These are phyloP conservation scores for Phytophthora pistaciae DNA, from an alignment of 352 stramenopile genomes.

Conservation along the genomic window DNA sequence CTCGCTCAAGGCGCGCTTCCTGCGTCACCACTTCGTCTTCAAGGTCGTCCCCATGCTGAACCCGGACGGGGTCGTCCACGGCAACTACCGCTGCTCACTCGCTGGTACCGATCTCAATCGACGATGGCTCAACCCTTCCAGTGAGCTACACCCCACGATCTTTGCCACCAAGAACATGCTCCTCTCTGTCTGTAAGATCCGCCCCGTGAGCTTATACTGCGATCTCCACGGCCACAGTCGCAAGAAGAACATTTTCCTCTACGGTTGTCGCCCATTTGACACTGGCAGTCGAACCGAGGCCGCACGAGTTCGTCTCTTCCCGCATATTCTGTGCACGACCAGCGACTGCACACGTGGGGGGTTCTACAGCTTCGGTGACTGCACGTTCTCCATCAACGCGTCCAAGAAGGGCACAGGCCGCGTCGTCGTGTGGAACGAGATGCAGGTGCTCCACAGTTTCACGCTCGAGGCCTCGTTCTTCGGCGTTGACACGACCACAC, in stretches of 20 bases:
- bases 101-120: slow-evolving; percentile 91
- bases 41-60: slow-evolving; percentile 96
- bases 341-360: slow-evolving; percentile 48
- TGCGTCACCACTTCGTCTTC: slow-evolving; percentile 90
- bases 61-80: slow-evolving; percentile 92
- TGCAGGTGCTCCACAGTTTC: slow-evolving; percentile 78
- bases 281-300: slow-evolving; percentile 49
- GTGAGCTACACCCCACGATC: slow-evolving; percentile 80
- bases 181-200: slow-evolving; percentile 47
- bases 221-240: slow-evolving; percentile 92
- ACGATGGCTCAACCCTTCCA: slow-evolving; percentile 64
- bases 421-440: slow-evolving; percentile 73
- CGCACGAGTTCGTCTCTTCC: slow-evolving; percentile 69
- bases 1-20: slow-evolving; percentile 69
- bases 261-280: slow-evolving; percentile 72
- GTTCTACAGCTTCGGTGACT: slow-evolving; percentile 76
- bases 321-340: slow-evolving; percentile 73
- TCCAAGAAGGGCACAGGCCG: slow-evolving; percentile 73
- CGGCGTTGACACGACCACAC: slow-evolving; percentile 42
- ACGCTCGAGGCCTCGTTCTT: slow-evolving; percentile 86
- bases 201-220: slow-evolving; percentile 78
- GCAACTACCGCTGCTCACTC: slow-evolving; percentile 92
- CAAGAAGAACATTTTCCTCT: slow-evolving; percentile 92
- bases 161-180: slow-evolving; percentile 81
- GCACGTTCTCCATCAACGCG: slow-evolving; percentile 72